Evolutionary conservation across 2,329 filamentous ascomycete species (phyloP), one percentile per base, ranked within the genome.

Genomic region (Trichoderma sp.): DNA sequence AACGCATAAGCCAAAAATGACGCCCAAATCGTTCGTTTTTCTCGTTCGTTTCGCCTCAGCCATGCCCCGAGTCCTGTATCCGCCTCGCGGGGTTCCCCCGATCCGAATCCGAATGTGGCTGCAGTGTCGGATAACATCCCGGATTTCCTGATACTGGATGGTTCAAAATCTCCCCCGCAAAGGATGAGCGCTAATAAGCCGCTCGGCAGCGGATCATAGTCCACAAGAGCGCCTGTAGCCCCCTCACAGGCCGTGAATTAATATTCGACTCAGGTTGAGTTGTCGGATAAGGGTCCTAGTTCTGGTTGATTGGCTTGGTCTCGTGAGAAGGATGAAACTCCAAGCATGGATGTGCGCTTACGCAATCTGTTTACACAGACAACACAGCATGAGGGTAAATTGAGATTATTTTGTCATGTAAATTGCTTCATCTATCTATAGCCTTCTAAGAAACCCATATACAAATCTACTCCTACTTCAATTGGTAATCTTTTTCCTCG

Each of bases 401-500:
- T 20, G 55, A 59, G 17, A 59, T 20, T 53, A 20, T 23, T 53
- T 53, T 30, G 9, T 15, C 28, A 17, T 26, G 6, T 9, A 62
- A 62, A 62, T 15, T 62, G 15, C 15, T 26, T 43, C 39, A 23
- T 8, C 20, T 4, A 28, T 61, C n/a, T 36, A 23, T 61, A 23
- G 15, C 9, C 57, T 34, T 61, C 30, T 61, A 62, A 26, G 20
- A 50, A 47, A 47, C 8, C 7, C n/a, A 28, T 5, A 11, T 53
- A 1, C 17, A 11, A 59, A 12, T 62, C 57, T 34, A 64, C 23
- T 5, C 65, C 67, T 71, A 62, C 65, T 66, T 8, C 71, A 57
- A 39, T 23, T 74, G 74, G 43, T 74, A 68, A 47, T 83, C 81
- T 68, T 80, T 78, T 62, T 82, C 80, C 17, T 85, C 85, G 74